Percentiles rank a stretch among this genome's conserved stretches.
Conservation (phyloP, 345 rosid species). For the Rhodomyrtus tomentosa region DNA sequence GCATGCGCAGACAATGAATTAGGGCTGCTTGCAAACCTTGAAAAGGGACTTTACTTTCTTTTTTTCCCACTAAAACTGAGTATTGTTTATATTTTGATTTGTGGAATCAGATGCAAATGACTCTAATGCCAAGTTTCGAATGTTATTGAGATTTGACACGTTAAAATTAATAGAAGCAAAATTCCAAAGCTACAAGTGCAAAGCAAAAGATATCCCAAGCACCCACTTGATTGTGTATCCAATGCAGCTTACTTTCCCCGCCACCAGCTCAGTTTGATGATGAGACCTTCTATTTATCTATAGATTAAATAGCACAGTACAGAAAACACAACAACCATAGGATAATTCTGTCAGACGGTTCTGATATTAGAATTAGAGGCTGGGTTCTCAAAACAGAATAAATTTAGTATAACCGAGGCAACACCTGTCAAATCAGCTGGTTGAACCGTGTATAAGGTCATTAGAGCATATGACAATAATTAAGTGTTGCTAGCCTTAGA, state of each 20-base stretch:
- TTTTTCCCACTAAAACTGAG: neutral
- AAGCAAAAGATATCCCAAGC: neutral
- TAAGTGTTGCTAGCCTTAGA: neutral
- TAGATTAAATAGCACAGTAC: neutral
- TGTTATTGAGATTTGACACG: neutral
- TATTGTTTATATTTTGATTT: neutral
- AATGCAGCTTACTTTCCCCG: neutral
- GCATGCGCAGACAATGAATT: neutral
- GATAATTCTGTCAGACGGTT: neutral
- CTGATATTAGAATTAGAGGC: neutral
- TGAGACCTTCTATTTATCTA: neutral
- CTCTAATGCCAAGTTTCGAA: neutral
- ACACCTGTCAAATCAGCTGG: neutral
- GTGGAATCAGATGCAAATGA: neutral
- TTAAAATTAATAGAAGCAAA: neutral
- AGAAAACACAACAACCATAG: neutral
- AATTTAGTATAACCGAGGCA: neutral
- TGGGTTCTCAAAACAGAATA: neutral
- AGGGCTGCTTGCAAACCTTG: neutral
- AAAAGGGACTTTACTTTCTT: neutral
- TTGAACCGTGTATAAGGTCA: neutral
- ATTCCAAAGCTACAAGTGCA: neutral
- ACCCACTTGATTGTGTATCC: neutral
- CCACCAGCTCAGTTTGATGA: neutral
- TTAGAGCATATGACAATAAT: neutral